Conservation (phyloP, 345 rosid genomes). For the thale cress (Arabidopsis thaliana) region TAIR10.1 NC_003070.9:20647501-20648000, state of each 20-base stretch:
- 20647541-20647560: slow-evolving; percentile 15
- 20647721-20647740: slow-evolving; percentile 12
- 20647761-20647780: not conserved
- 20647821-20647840: not conserved
- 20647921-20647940: not conserved
- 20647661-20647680: slow-evolving; percentile 31
- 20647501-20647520: slow-evolving; percentile 1
- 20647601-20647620: slow-evolving; percentile 3
- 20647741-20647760: slow-evolving; percentile 14
- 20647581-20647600: not conserved
- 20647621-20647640: slow-evolving; percentile 19
- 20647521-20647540: slow-evolving; percentile 12
- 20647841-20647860: slow-evolving; percentile 16
- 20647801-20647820: not conserved
- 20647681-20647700: slow-evolving; percentile 24
- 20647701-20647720: slow-evolving; percentile 30
- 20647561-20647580: slow-evolving; percentile 1
- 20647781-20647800: not conserved
- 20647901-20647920: slow-evolving; percentile 5
- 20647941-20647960: not conserved
- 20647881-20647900: not conserved
- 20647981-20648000: not conserved
- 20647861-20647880: slow-evolving; percentile 6
- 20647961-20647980: slow-evolving; percentile 1
- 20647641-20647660: slow-evolving; percentile 31